Evolutionary conservation across 164 flowering plant genomes (phyloP).

Genomic region (Buxus sempervirens): DNA sequence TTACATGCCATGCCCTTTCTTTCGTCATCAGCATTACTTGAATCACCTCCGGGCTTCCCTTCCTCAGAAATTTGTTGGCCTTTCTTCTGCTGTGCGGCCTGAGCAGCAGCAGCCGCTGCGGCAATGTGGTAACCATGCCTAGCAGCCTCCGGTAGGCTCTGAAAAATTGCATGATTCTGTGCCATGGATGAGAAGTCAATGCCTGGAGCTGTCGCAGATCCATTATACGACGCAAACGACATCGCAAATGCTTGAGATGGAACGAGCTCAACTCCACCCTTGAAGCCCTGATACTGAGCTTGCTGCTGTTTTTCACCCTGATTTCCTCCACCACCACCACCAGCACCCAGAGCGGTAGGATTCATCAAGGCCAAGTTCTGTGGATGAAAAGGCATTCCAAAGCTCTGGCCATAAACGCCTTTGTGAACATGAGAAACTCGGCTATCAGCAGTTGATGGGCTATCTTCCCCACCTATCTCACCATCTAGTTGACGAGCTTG

Average conservation of each 20-base stretch:
- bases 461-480: constrained; percentile 60
- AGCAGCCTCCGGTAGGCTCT: constrained; percentile 60
- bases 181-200: constrained; percentile 67
- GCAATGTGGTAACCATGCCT: constrained; percentile 56
- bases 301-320: constrained; percentile 46
- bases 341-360: constrained; percentile 35
- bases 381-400: constrained; percentile 53
- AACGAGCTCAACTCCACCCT: constrained; percentile 55
- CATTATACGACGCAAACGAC: constrained; percentile 67
- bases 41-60: constrained; percentile 35
- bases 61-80: constrained; percentile 47
- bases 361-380: constrained; percentile 68
- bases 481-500: constrained; percentile 50
- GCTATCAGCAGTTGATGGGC: constrained; percentile 71
- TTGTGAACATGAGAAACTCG: constrained; percentile 50
- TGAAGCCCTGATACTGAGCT: constrained; percentile 38
- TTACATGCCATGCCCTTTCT: constrained; percentile 41
- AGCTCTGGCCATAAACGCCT: constrained; percentile 57
- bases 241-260: constrained; percentile 72
- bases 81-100: constrained; percentile 57
- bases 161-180: constrained; percentile 62
- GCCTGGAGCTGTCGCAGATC: constrained; percentile 48
- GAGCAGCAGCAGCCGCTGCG: constrained; percentile 51
- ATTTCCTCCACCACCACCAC: constrained; percentile 25
- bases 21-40: constrained; percentile 47